phyloP scores from a whole-genome alignment of 2,329 filamentous ascomycete genomes.

The Aspergillus neoniger region DNA sequence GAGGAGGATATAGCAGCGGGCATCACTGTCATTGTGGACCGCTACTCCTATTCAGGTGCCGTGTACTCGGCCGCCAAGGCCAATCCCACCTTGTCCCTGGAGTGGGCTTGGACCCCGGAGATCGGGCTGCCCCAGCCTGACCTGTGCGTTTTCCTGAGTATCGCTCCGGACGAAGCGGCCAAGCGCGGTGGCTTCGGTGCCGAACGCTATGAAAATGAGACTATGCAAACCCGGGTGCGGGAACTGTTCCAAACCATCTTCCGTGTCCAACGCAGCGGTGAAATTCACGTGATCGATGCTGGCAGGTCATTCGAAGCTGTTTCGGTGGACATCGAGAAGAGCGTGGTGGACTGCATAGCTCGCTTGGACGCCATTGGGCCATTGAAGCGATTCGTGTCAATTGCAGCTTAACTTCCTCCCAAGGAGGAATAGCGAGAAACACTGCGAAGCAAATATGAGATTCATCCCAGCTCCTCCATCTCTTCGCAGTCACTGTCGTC shows the following conservation, averaged over 20 bases:
- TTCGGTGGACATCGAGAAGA: constrained; percentile 40
- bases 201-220: constrained; percentile 83
- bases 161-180: constrained; percentile 71
- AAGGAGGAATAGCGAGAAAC: neutral
- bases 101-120: constrained; percentile 84
- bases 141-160: constrained; percentile 81
- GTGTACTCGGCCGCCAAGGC: constrained; percentile 90
- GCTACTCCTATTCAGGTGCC: constrained; percentile 93
- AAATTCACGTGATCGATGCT: constrained; percentile 59
- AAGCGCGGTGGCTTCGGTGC: constrained; percentile 82
- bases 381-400: constrained; percentile 37
- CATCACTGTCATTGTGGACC: constrained; percentile 78
- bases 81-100: constrained; percentile 67
- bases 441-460: neutral
- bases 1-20: constrained; percentile 60
- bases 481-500: constrained; percentile 60
- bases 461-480: constrained; percentile 46
- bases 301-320: constrained; percentile 55
- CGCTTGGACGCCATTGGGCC: constrained; percentile 37
- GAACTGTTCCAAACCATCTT: constrained; percentile 66
- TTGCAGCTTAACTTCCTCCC: constrained; percentile 17
- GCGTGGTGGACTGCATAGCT: constrained; percentile 32
- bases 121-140: constrained; percentile 85
- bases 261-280: constrained; percentile 49
- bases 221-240: constrained; percentile 78